Conservation (phyloP, 2,329 filamentous ascomycete species). For the Alternaria sp. region DNA sequence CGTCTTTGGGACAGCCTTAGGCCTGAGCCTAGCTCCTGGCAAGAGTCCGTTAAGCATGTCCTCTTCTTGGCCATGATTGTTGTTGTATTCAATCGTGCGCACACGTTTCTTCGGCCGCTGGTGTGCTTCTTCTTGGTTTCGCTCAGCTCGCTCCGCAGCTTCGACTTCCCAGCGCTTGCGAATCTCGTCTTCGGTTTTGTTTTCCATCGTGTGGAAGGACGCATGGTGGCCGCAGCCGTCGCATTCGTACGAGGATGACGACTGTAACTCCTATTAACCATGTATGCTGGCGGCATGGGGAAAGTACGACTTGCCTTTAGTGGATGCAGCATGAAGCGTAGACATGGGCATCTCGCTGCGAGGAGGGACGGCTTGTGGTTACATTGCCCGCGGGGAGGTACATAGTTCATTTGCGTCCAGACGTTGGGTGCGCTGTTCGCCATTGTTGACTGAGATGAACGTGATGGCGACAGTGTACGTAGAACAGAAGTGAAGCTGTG, state of each 20-base stretch:
- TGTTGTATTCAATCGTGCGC: conserved; percentile 37
- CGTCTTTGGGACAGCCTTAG: not conserved
- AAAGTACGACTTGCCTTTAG: conserved; percentile 55
- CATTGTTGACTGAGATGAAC: not conserved
- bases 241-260: conserved; percentile 62
- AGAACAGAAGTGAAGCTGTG: not conserved
- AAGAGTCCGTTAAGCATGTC: conserved; percentile 12
- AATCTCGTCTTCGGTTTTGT: conserved; percentile 59
- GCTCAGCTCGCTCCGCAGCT: conserved; percentile 42
- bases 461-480: no score
- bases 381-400: conserved; percentile 61
- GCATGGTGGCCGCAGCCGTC: conserved; percentile 66
- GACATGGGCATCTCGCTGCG: conserved; percentile 59
- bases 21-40: conserved; percentile 12
- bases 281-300: not conserved
- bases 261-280: conserved; percentile 36
- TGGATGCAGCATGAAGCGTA: conserved; percentile 66
- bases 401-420: conserved; percentile 62
- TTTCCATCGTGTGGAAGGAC: conserved; percentile 63
- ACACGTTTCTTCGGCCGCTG: conserved; percentile 40
- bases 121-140: conserved; percentile 16
- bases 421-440: conserved; percentile 50
- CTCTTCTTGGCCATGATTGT: conserved; percentile 7
- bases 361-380: conserved; percentile 60
- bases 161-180: conserved; percentile 56